A percentile compares a stretch with the other conserved stretches of the same genome.
Conservation (phyloP, 352 stramenopile species). For the Phytophthora hibernalis region DNA sequence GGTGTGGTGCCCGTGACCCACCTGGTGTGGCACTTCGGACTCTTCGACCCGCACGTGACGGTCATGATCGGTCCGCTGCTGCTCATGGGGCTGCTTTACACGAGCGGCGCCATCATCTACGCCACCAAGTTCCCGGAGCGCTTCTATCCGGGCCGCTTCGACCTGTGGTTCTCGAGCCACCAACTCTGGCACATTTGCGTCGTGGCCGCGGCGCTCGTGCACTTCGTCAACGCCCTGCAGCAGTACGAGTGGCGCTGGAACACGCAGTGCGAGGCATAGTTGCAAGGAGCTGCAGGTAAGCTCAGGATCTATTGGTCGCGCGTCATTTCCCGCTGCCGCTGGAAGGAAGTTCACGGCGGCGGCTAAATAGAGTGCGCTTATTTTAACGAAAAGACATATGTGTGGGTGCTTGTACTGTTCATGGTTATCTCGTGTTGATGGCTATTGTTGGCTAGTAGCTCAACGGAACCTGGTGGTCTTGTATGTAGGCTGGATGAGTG, state of each 20-base stretch:
- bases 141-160: constrained; percentile 85
- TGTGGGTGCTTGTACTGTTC: background rate
- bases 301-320: constrained; percentile 31
- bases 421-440: background rate
- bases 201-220: constrained; percentile 83
- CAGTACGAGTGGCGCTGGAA: constrained; percentile 90
- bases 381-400: constrained; percentile 36
- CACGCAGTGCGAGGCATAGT: constrained; percentile 75
- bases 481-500: constrained; percentile 4
- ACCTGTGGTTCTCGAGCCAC: constrained; percentile 88
- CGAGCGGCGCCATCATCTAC: constrained; percentile 84
- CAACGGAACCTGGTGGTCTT: too few relatives aligned
- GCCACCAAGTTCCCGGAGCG: constrained; percentile 86
- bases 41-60: constrained; percentile 85
- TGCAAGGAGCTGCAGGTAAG: constrained; percentile 7
- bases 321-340: constrained; percentile 10
- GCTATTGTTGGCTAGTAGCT: constrained; percentile 8
- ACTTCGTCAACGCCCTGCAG: constrained; percentile 85
- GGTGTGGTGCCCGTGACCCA: constrained; percentile 80
- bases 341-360: background rate
- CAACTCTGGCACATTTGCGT: constrained; percentile 92
- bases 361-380: constrained; percentile 37
- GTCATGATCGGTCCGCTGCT: constrained; percentile 83
- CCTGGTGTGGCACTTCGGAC: constrained; percentile 76
- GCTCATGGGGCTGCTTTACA: constrained; percentile 84